Conservation (phyloP, 352 stramenopile species). For the Pythium phragmiticola region DNA sequence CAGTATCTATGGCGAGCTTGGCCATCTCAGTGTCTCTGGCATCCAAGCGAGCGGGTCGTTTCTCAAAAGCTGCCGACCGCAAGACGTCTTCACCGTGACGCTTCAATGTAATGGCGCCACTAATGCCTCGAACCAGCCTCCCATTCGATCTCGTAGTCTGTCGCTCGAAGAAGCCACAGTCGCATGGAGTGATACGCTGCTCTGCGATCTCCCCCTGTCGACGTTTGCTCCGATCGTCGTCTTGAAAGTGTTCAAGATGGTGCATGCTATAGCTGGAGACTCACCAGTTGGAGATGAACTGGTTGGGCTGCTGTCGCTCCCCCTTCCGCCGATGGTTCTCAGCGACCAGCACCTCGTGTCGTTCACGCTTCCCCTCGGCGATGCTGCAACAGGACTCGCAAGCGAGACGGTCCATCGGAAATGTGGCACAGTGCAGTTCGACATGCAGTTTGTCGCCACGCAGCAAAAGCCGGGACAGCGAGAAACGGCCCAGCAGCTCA, state of each 20-base stretch:
- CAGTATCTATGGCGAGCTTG: neutral
- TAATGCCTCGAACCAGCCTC: neutral
- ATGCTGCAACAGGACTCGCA: neutral
- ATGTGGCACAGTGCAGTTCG: slow-evolving; percentile 19
- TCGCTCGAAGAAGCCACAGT: neutral
- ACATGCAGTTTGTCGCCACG: slow-evolving; percentile 17
- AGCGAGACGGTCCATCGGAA: neutral
- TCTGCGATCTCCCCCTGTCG: neutral
- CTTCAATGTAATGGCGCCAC: neutral
- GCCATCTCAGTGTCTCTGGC: slow-evolving; percentile 12
- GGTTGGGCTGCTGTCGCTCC: slow-evolving; percentile 7
- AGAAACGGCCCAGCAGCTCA: neutral
- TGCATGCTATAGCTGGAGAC: neutral
- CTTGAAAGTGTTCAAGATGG: slow-evolving; percentile 2
- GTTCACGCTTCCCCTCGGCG: slow-evolving; percentile 22
- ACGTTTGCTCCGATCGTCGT: neutral
- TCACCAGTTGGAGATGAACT: neutral
- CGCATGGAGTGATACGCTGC: neutral
- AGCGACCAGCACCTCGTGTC: slow-evolving; percentile 21
- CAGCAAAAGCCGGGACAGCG: neutral
- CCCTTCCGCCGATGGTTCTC: slow-evolving; percentile 12
- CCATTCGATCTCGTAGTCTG: neutral
- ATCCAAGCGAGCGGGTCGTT: slow-evolving; percentile 6
- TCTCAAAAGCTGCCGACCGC: slow-evolving; percentile 3
- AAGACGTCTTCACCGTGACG: slow-evolving; percentile 7